Conservation (phyloP, 805 yeast species). For the Myxozyma vanderwaltii region DNA sequence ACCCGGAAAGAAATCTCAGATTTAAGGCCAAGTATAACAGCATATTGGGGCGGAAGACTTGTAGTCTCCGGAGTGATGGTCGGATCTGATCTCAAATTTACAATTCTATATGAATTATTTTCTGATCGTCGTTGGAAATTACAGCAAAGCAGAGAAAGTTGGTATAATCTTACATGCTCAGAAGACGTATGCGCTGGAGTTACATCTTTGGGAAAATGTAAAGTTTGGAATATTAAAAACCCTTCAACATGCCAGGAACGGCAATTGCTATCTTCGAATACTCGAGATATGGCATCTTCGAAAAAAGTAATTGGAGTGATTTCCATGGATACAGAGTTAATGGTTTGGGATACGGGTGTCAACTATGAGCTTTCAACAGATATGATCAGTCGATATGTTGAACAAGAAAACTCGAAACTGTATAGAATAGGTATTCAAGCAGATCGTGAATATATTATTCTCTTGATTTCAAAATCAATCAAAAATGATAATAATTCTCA, state of each 20-base stretch:
- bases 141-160: slow-evolving; percentile 33
- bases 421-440: slow-evolving; percentile 24
- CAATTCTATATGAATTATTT: slow-evolving; percentile 28
- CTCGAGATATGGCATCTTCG: slow-evolving; percentile 31
- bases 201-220: slow-evolving; percentile 32
- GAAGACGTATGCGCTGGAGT: slow-evolving; percentile 33
- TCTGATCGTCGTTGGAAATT: slow-evolving; percentile 31
- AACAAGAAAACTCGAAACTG: background rate
- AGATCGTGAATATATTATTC: slow-evolving; percentile 18
- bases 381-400: slow-evolving; percentile 3
- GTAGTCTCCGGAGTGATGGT: slow-evolving; percentile 32
- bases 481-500: slow-evolving; percentile 23
- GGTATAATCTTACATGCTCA: slow-evolving; percentile 32
- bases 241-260: slow-evolving; percentile 33
- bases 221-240: slow-evolving; percentile 24
- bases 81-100: slow-evolving; percentile 29
- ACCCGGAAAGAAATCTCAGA: slow-evolving; percentile 31
- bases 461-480: slow-evolving; percentile 18
- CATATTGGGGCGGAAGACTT: slow-evolving; percentile 32
- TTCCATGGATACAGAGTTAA: slow-evolving; percentile 25
- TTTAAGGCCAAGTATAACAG: slow-evolving; percentile 28
- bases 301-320: slow-evolving; percentile 24
- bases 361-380: slow-evolving; percentile 26
- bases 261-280: slow-evolving; percentile 28
- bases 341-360: slow-evolving; percentile 32